These are phyloP conservation scores for Aspergillus piperis DNA, from an alignment of 2,329 filamentous ascomycete species.

Conservation along the genomic window DNA sequence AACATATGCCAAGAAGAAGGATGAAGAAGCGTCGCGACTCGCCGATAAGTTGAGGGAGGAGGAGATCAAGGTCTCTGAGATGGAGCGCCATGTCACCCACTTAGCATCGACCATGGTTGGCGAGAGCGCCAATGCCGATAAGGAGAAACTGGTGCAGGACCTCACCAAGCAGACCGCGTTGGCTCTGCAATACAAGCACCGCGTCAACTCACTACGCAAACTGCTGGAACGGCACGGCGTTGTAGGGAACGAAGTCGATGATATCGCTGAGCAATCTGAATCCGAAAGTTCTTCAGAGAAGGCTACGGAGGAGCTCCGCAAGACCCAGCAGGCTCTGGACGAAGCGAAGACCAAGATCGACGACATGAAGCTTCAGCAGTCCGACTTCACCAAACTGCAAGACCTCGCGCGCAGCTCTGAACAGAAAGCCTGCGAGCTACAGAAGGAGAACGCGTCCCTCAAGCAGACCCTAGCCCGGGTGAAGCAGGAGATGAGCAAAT, in stretches of 20 bases:
- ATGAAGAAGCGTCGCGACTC: slow-evolving; percentile 56
- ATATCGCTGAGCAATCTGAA: slow-evolving; percentile 24
- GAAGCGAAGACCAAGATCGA: slow-evolving; percentile 38
- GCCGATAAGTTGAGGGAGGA: slow-evolving; percentile 56
- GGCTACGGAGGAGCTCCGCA: slow-evolving; percentile 30
- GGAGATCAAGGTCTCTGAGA: slow-evolving; percentile 45
- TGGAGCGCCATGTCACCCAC: slow-evolving; percentile 46
- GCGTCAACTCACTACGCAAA: slow-evolving; percentile 40
- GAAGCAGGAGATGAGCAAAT: slow-evolving; percentile 46
- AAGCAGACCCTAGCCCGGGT: slow-evolving; percentile 44
- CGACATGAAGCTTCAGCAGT: slow-evolving; percentile 33
- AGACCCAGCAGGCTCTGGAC: slow-evolving; percentile 37
- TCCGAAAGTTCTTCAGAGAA: slow-evolving; percentile 19
- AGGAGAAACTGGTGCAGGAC: slow-evolving; percentile 45
- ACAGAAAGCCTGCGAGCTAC: slow-evolving; percentile 42
- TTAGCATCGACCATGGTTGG: slow-evolving; percentile 44
- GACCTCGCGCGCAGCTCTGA: slow-evolving; percentile 42
- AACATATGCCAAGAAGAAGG: slow-evolving; percentile 61
- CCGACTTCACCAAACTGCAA: slow-evolving; percentile 38
- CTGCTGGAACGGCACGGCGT: slow-evolving; percentile 43
- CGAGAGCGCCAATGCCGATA: slow-evolving; percentile 33
- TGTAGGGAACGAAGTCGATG: slow-evolving; percentile 30
- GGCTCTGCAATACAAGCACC: slow-evolving; percentile 48
- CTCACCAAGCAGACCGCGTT: slow-evolving; percentile 48
- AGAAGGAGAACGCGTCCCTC: slow-evolving; percentile 44